Percentiles rank a stretch among this genome's conserved stretches.
These are phyloP conservation scores for Phytophthora multivora DNA, from an alignment of 352 stramenopile genomes.

Conservation along the genomic window DNA sequence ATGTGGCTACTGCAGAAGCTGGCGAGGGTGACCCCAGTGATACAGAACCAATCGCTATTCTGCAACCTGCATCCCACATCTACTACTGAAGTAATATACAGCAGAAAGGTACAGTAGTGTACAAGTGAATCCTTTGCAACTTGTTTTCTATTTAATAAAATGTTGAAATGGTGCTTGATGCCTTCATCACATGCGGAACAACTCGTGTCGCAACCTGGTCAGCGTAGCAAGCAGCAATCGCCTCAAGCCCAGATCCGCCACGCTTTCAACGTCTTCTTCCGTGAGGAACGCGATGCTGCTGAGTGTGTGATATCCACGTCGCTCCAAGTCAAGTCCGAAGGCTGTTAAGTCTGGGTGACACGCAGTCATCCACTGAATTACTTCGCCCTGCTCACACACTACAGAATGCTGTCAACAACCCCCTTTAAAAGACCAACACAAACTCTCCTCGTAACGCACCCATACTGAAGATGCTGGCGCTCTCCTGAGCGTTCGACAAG, in stretches of 20 bases:
- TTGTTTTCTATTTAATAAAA: slow-evolving; percentile 19
- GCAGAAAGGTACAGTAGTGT: no score
- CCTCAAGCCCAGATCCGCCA: slow-evolving; percentile 37
- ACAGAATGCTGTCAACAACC: background rate
- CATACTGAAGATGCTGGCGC: slow-evolving; percentile 69
- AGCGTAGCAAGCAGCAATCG: slow-evolving; percentile 71
- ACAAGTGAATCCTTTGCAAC: no score
- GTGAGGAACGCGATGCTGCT: slow-evolving; percentile 86
- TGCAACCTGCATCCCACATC: no score
- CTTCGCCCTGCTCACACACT: slow-evolving; percentile 82
- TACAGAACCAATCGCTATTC: no score
- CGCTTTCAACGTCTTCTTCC: slow-evolving; percentile 59
- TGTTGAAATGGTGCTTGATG: background rate
- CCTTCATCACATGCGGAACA: slow-evolving; percentile 77
- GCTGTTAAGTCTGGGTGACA: slow-evolving; percentile 66
- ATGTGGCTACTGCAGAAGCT: background rate
- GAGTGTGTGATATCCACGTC: slow-evolving; percentile 68
- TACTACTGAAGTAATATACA: no score
- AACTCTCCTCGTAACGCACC: slow-evolving; percentile 33
- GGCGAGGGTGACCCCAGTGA: background rate
- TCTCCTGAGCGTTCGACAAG: slow-evolving; percentile 79
- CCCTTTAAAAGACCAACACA: background rate
- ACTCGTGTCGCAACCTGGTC: slow-evolving; percentile 71
- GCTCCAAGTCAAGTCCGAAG: slow-evolving; percentile 65
- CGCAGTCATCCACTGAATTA: slow-evolving; percentile 87